phyloP scores from a whole-genome alignment of 208 protist species.

The Porcisia hertigi region DNA sequence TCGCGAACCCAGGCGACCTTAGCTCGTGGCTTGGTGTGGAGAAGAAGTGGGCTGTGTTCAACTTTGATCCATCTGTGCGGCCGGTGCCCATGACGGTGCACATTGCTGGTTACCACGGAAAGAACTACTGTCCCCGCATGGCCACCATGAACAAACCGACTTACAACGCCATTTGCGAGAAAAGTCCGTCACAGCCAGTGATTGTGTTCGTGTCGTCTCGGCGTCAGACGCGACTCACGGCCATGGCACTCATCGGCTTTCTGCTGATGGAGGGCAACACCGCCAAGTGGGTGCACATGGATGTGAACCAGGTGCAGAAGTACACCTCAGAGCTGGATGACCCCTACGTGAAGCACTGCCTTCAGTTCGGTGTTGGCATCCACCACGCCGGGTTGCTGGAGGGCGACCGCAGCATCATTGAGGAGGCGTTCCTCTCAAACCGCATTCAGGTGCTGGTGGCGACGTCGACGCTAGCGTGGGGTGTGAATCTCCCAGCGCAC shows the following conservation, averaged over 20 bases:
- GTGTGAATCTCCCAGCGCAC: slow-evolving; percentile 99
- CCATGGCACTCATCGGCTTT: slow-evolving; percentile 97
- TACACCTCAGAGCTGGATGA: slow-evolving; percentile 80
- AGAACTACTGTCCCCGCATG: slow-evolving; percentile 99
- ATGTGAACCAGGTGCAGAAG: slow-evolving; percentile 86
- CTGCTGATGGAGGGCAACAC: slow-evolving; percentile 92
- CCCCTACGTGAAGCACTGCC: slow-evolving; percentile 92
- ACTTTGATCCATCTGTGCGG: slow-evolving; percentile 98
- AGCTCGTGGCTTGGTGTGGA: slow-evolving; percentile 98
- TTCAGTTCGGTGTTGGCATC: slow-evolving; percentile 99
- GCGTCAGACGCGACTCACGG: slow-evolving; percentile 98
- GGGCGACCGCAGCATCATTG: slow-evolving; percentile 89
- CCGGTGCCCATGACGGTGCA: slow-evolving; percentile 98
- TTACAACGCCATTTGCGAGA: slow-evolving; percentile 97
- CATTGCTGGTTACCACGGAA: slow-evolving; percentile 96
- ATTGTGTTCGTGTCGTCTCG: slow-evolving; percentile 99
- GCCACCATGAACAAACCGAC: slow-evolving; percentile 99
- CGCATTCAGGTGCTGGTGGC: slow-evolving; percentile 98
- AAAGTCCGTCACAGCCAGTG: slow-evolving; percentile 94
- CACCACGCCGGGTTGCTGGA: slow-evolving; percentile 98
- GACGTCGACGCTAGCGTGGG: slow-evolving; percentile 99
- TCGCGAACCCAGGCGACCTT: slow-evolving; percentile 98
- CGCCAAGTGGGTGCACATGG: slow-evolving; percentile 93
- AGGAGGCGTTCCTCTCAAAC: slow-evolving; percentile 93
- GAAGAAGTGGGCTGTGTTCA: slow-evolving; percentile 95